phyloP scores from a whole-genome alignment of 192 early-diverging fungal genomes.

The Lunasporangiospora selenospora region DNA sequence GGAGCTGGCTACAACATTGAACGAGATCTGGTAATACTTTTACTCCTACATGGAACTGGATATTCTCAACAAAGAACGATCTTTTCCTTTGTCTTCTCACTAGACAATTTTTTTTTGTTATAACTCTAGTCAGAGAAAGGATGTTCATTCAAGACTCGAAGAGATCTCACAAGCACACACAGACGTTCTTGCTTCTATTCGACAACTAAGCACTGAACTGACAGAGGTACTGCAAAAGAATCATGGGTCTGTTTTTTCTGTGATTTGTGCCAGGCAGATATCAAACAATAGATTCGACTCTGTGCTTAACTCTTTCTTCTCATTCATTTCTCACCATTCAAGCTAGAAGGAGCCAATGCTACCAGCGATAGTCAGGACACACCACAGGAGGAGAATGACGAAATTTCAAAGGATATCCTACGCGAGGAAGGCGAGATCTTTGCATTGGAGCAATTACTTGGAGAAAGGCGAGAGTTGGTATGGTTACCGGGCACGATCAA shows the following conservation, averaged over 20 bases:
- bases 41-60: not conserved
- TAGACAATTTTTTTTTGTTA: not conserved
- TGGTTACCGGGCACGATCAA: too few species aligned
- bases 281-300: too few species aligned
- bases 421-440: slow-evolving; percentile 48
- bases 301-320: too few species aligned
- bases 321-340: too few species aligned
- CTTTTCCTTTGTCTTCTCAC: not conserved
- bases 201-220: not conserved
- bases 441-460: slow-evolving; percentile 33
- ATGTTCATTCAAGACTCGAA: slow-evolving; percentile 2
- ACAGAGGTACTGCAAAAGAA: slow-evolving; percentile 20
- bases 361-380: slow-evolving; percentile 18
- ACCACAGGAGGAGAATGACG: slow-evolving; percentile 5
- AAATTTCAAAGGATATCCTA: slow-evolving; percentile 21
- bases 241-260: too few species aligned
- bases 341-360: slow-evolving; percentile 29
- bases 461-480: slow-evolving; percentile 37
- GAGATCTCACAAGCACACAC: slow-evolving; percentile 16
- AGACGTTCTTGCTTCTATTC: slow-evolving; percentile 22
- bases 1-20: slow-evolving; percentile 20
- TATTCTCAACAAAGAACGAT: too few species aligned
- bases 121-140: slow-evolving; percentile 8
- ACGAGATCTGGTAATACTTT: slow-evolving; percentile 40
- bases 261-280: too few species aligned